A percentile compares a stretch with the other conserved stretches of the same genome.
These are phyloP conservation scores for Harringtonia aguacate DNA, from an alignment of 2,329 filamentous ascomycete genomes.

Conservation along the genomic window DNA sequence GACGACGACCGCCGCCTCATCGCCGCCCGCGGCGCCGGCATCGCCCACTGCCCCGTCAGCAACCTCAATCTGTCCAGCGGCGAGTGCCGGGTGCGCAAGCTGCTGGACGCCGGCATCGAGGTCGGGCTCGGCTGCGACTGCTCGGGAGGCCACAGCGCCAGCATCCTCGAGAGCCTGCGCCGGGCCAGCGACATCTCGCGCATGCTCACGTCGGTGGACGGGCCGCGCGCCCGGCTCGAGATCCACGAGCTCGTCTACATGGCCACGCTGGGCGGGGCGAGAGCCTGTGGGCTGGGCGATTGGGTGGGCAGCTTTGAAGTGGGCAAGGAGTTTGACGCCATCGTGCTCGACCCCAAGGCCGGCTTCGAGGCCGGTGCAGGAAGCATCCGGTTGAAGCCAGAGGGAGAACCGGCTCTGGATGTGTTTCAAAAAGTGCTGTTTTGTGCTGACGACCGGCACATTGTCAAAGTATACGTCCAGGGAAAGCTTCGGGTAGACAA, in stretches of 20 bases:
- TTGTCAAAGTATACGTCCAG: not conserved
- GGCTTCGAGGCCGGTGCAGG: not conserved
- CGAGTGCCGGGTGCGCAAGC: not conserved
- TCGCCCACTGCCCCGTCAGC: not conserved
- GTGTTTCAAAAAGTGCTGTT: not conserved
- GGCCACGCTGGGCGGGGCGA: not conserved
- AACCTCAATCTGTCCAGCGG: not conserved
- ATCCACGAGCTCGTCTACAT: not conserved
- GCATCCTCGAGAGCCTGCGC: not conserved
- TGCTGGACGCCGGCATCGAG: not conserved
- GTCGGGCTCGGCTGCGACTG: not conserved
- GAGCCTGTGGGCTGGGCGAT: not conserved
- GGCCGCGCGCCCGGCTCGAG: not conserved
- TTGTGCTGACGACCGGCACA: not conserved
- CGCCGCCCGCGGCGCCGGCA: not conserved
- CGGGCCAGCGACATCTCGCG: not conserved
- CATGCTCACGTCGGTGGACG: not conserved
- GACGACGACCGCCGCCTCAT: not conserved
- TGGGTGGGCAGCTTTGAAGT: not conserved
- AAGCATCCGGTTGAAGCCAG: not conserved
- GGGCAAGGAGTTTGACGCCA: not conserved
- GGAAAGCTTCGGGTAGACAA: not conserved
- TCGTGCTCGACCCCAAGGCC: not conserved
- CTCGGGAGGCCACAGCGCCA: not conserved
- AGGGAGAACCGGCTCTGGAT: not conserved